phyloP scores from a whole-genome alignment of 2,329 filamentous ascomycete species.

The Lachnellula arida region DNA sequence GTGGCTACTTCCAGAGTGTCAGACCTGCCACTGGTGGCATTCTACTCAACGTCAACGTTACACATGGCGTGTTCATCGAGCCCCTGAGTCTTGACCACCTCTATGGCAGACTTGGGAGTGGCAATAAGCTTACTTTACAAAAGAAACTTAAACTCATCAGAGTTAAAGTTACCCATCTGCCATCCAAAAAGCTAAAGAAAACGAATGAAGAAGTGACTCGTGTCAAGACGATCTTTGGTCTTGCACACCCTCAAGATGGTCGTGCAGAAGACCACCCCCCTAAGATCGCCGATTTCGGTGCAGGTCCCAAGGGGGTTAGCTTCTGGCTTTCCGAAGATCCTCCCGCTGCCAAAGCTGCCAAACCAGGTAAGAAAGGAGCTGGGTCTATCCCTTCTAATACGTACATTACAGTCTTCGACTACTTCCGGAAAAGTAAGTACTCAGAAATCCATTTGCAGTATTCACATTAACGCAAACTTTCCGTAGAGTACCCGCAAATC shows the following conservation, averaged over 20 bases:
- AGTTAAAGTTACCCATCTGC: slow-evolving; percentile 37
- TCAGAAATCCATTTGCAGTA: background rate
- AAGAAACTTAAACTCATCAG: slow-evolving; percentile 36
- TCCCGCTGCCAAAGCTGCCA: slow-evolving; percentile 17
- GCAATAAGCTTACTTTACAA: slow-evolving; percentile 15
- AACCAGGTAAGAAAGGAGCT: slow-evolving; percentile 31
- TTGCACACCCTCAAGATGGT: slow-evolving; percentile 40
- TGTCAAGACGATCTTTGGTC: slow-evolving; percentile 42
- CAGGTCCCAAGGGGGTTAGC: slow-evolving; percentile 47
- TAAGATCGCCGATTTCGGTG: slow-evolving; percentile 34
- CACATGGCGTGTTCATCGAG: slow-evolving; percentile 54
- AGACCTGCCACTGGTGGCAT: slow-evolving; percentile 53
- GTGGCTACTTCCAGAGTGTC: slow-evolving; percentile 59
- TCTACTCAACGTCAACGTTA: slow-evolving; percentile 59
- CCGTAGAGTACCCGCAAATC: slow-evolving; percentile 48
- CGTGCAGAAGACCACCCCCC: slow-evolving; percentile 33
- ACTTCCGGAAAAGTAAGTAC: slow-evolving; percentile 44
- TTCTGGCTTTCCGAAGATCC: slow-evolving; percentile 46
- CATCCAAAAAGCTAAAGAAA: slow-evolving; percentile 31
- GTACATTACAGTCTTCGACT: slow-evolving; percentile 53
- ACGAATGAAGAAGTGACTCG: slow-evolving; percentile 32
- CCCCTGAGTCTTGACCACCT: slow-evolving; percentile 37
- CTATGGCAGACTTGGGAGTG: slow-evolving; percentile 32
- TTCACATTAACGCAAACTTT: slow-evolving; percentile 28
- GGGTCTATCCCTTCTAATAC: slow-evolving; percentile 27